Evolutionary conservation across 164 flowering plant genomes (phyloP).

Genomic region (Macadamia integrifolia): DNA sequence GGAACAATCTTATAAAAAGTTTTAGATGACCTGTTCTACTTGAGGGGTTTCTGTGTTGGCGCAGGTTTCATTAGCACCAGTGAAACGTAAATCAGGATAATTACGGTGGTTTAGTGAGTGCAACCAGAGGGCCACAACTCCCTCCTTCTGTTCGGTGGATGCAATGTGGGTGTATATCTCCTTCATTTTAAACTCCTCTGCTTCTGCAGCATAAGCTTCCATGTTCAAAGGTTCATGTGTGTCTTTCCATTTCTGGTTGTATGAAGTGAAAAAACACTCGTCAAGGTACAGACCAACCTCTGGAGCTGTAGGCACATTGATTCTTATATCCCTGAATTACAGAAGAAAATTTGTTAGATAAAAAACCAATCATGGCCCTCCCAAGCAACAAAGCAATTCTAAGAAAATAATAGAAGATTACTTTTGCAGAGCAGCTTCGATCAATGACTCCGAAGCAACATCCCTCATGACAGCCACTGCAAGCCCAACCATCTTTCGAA

Average conservation of each 20-base stretch:
- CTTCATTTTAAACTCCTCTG: constrained; percentile 85
- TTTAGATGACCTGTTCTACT: constrained; percentile 6
- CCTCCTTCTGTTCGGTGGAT: constrained; percentile 73
- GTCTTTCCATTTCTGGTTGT: constrained; percentile 81
- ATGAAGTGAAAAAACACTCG: constrained; percentile 85
- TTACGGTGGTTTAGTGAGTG: constrained; percentile 91
- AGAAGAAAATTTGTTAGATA: neutral
- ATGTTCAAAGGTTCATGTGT: constrained; percentile 82
- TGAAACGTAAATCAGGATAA: constrained; percentile 61
- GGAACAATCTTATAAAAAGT: neutral
- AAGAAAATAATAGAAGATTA: neutral
- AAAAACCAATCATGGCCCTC: neutral
- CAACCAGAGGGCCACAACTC: constrained; percentile 79
- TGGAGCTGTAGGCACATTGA: constrained; percentile 93
- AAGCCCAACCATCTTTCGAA: constrained; percentile 89
- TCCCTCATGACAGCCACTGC: constrained; percentile 90
- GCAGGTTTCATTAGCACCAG: constrained; percentile 8
- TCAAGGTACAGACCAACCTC: constrained; percentile 94
- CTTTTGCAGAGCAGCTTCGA: constrained; percentile 59
- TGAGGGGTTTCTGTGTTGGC: constrained; percentile 13
- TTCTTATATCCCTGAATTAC: constrained; percentile 52
- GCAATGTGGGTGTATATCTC: constrained; percentile 81
- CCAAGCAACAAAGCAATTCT: neutral
- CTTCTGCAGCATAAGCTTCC: constrained; percentile 68
- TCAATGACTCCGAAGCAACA: constrained; percentile 64